A percentile compares a stretch with the other conserved stretches of the same genome.
These are phyloP conservation scores for Paramyrothecium sp. DNA, from an alignment of 2,329 filamentous ascomycete genomes.

Conservation along the genomic window DNA sequence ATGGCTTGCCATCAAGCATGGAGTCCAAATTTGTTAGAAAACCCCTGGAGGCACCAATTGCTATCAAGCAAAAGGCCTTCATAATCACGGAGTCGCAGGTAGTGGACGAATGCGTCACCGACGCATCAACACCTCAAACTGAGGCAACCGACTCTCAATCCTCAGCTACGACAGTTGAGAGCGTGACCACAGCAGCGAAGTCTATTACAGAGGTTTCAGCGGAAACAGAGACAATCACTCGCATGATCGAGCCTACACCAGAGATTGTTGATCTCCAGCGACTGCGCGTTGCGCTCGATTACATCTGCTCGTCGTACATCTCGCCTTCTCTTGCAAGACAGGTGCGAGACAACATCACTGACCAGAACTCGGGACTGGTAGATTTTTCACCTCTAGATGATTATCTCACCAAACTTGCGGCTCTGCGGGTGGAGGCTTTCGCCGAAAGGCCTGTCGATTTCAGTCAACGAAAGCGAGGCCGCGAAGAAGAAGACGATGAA, in stretches of 20 bases:
- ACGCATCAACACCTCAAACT: conserved; percentile 14
- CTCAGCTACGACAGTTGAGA: conserved; percentile 33
- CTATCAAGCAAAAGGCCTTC: conserved; percentile 63
- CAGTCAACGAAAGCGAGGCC: conserved; percentile 66
- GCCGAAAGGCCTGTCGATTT: conserved; percentile 67
- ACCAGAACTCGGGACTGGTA: conserved; percentile 33
- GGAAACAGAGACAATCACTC: conserved; percentile 29
- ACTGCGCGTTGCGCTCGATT: conserved; percentile 61
- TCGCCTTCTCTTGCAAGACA: conserved; percentile 37
- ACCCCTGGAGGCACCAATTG: conserved; percentile 72
- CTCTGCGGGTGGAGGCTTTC: conserved; percentile 68
- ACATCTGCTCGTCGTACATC: conserved; percentile 63
- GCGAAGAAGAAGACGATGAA: conserved; percentile 67
- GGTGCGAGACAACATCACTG: conserved; percentile 40
- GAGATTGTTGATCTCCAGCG: conserved; percentile 60
- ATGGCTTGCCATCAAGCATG: conserved; percentile 72
- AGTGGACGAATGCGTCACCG: conserved; percentile 14
- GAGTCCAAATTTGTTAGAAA: conserved; percentile 82
- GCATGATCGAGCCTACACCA: conserved; percentile 43
- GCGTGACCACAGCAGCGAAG: conserved; percentile 38
- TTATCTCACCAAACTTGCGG: conserved; percentile 65
- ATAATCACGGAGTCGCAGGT: conserved; percentile 10
- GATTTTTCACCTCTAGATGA: conserved; percentile 71
- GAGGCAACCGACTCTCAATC: conserved; percentile 40
- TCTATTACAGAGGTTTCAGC: conserved; percentile 34